Conservation (phyloP, 2,329 filamentous ascomycete species). For the Fusarium mexicanum region DNA sequence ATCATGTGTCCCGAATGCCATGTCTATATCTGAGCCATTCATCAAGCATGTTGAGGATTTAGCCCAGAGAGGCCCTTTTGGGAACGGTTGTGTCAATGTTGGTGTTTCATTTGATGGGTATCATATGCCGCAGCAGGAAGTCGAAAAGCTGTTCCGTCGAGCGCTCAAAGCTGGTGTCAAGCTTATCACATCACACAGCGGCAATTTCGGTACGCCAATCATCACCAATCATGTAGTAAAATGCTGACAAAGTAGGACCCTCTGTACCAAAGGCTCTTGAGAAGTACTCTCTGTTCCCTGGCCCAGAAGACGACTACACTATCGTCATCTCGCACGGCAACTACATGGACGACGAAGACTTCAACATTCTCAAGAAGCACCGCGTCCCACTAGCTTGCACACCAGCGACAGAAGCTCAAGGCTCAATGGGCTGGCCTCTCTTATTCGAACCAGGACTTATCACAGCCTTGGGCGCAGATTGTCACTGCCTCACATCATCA, state of each 20-base stretch:
- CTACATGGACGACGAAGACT: not conserved
- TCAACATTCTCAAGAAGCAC: not conserved
- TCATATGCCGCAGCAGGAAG: not conserved
- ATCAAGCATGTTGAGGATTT: not conserved
- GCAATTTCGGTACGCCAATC: not conserved
- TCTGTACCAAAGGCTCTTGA: not conserved
- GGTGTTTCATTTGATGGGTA: not conserved
- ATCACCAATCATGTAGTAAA: accelerated
- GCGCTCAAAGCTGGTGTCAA: not conserved
- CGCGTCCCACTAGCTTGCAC: not conserved
- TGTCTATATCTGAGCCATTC: not conserved
- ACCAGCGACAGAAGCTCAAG: not conserved
- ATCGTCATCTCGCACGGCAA: not conserved
- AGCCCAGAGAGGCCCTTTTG: not conserved
- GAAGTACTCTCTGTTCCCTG: not conserved
- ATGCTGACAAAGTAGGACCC: not conserved
- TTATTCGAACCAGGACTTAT: not conserved
- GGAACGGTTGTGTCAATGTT: not conserved
- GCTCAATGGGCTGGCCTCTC: not conserved
- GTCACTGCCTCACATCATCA: not conserved
- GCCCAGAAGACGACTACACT: not conserved
- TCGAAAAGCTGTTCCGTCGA: not conserved
- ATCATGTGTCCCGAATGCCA: not conserved
- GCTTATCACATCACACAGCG: not conserved
- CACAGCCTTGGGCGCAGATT: not conserved